Evolutionary conservation across 2,329 filamentous ascomycete genomes (phyloP).

Genomic region (Fusarium sp.): DNA sequence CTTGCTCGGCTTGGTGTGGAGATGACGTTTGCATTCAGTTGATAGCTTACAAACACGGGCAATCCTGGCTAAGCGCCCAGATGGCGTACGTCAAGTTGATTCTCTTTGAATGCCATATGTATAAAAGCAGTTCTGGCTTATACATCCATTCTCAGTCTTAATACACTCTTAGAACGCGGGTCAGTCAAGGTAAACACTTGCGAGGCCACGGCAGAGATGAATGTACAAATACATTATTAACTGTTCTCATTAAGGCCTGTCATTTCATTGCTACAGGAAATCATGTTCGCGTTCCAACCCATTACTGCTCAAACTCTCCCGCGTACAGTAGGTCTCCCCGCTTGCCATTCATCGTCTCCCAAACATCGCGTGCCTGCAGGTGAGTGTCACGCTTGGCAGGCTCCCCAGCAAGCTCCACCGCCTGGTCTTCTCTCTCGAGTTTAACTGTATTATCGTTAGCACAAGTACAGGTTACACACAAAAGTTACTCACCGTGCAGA

Average conservation of each 20-base stretch:
- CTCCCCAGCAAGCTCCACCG: slow-evolving; percentile 48
- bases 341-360: slow-evolving; percentile 60
- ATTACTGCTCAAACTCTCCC: slow-evolving; percentile 53
- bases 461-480: neutral
- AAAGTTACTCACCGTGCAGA: slow-evolving; percentile 62
- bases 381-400: slow-evolving; percentile 46
- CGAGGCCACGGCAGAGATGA: neutral
- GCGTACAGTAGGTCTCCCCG: slow-evolving; percentile 59
- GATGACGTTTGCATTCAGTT: too few species aligned
- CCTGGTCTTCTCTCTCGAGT: slow-evolving; percentile 56
- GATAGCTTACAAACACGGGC: too few species aligned
- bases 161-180: neutral
- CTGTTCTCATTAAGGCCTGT: neutral
- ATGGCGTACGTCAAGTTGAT: too few species aligned
- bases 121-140: neutral
- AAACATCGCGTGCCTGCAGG: slow-evolving; percentile 56
- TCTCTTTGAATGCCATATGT: too few species aligned
- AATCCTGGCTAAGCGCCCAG: too few species aligned
- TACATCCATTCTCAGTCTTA: neutral
- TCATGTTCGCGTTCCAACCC: neutral
- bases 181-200: neutral
- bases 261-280: neutral
- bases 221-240: neutral
- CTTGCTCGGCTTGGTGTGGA: too few species aligned
- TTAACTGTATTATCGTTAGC: slow-evolving; percentile 48